Evolutionary conservation across 768 basidiomycete species (phyloP).

Genomic region (Lactifluus hygrophoroides): DNA sequence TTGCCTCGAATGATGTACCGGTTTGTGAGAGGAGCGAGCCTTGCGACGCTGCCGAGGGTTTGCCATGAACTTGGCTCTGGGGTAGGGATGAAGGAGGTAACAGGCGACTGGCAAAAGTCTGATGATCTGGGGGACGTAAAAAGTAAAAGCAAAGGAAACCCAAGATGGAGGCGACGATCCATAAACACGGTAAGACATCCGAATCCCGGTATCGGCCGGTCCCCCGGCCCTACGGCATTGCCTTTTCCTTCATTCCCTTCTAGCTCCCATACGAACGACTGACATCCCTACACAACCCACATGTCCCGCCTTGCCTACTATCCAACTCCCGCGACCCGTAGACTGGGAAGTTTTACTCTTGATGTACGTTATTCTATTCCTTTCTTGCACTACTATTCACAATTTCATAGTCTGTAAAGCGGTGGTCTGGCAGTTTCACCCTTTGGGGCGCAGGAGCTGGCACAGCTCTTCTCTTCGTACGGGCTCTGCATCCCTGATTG

Average conservation of each 20-base stretch:
- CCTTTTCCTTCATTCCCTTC: neutral
- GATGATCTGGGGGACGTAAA: conserved; percentile 8
- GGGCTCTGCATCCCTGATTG: conserved; percentile 21
- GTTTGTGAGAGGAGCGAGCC: conserved; percentile 65
- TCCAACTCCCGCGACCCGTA: conserved; percentile 23
- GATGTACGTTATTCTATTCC: conserved; percentile 18
- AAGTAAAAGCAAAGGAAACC: neutral
- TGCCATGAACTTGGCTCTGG: conserved; percentile 47
- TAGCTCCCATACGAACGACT: neutral
- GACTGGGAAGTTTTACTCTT: conserved; percentile 17
- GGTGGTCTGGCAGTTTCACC: conserved; percentile 52
- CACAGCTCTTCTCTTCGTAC: conserved; percentile 57
- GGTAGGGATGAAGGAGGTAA: neutral
- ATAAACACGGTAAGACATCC: neutral
- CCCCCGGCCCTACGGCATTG: neutral
- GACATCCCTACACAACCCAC: neutral
- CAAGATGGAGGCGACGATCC: neutral
- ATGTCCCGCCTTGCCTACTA: conserved; percentile 33
- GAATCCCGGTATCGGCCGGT: neutral
- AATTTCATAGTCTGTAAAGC: conserved; percentile 26
- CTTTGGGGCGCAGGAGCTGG: conserved; percentile 70
- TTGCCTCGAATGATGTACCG: conserved; percentile 64
- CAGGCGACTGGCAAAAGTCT: neutral
- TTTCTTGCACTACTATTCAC: neutral
- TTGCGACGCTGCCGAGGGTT: conserved; percentile 93